Base-by-base conservation (phyloP, 2,329 filamentous ascomycete genomes). In the Madurella mycetomatis region DNA sequence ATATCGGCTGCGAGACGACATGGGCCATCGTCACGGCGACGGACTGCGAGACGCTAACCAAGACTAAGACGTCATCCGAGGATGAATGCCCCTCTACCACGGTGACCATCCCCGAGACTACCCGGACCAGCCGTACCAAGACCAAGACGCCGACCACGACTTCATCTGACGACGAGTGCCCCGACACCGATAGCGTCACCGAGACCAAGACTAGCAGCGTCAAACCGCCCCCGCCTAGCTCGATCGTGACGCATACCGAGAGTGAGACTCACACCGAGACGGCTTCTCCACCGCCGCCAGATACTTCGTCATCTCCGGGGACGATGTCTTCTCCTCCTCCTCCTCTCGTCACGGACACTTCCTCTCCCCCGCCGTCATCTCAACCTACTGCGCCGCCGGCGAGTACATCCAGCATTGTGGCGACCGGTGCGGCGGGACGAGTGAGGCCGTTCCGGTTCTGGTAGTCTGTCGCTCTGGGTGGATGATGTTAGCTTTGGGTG, bases 1-100 rank as follows among this genome's bases (percentile, higher is more conserved):
- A 57, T 1, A 44, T 63, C 5, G 57, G 59, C 9, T 63, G 61
- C 51, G 25, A 39, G 4, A 60, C 57, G 9, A 47, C 32, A n/a
- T 59, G 41, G 19, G n/a, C 16, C 13, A 41, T 59, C 15, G 51
- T 53, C 9, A 44, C 49, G 19, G 54, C 42, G 12, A 56, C 51
- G 12, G 25, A 32, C 54, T 59, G 46, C 48, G 25, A 43, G 5
- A 44, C 39, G 1, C 2, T 13, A 1, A 44, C 32, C 16, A 8
- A 3, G 25, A 25, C 25, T 7, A 25, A 3, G 25, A 25, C 25
- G 7, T 25, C 25, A 25, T 25, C 25, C 25, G 25, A 25, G 25
- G 25, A 25, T 25, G 25, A 25, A 25, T 25, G 25, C 25, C 25
- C 25, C 7, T 7, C 25, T 7, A 25, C 25, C 25, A 25, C 25